A percentile compares a stretch with the other conserved stretches of the same genome.
These are phyloP conservation scores for Fraxinus cuspidata DNA, from an alignment of 257 asterid species.

Conservation along the genomic window DNA sequence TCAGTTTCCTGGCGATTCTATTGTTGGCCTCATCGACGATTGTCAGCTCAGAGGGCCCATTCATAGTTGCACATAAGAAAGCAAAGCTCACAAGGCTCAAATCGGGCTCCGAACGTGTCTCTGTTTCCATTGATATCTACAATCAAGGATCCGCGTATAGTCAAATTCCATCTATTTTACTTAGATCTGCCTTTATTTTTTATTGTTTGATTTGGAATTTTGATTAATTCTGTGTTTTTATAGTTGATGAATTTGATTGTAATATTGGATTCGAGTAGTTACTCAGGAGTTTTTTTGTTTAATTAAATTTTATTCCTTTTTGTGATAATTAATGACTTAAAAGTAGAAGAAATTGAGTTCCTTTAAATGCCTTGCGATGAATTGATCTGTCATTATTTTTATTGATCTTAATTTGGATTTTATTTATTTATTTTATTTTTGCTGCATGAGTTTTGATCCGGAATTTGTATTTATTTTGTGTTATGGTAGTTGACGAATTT, in stretches of 20 bases:
- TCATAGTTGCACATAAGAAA: constrained; percentile 86
- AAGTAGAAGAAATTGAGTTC: neutral
- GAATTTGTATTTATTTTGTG: neutral
- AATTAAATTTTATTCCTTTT: constrained; percentile 17
- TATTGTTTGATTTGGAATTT: neutral
- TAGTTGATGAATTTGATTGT: neutral
- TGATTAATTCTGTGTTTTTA: neutral
- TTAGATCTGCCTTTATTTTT: constrained; percentile 30
- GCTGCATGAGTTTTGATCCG: neutral
- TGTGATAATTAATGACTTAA: neutral
- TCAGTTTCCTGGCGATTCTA: constrained; percentile 37
- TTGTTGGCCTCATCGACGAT: constrained; percentile 35
- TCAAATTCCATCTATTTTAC: neutral
- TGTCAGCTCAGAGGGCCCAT: constrained; percentile 69
- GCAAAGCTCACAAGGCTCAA: constrained; percentile 71
- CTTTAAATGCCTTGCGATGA: constrained; percentile 10
- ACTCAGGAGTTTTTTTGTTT: constrained; percentile 1
- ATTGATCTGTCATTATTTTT: constrained; percentile 31
- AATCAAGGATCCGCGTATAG: constrained; percentile 87
- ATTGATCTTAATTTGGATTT: neutral
- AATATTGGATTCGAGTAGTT: neutral
- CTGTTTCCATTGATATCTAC: constrained; percentile 75
- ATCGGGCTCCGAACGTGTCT: constrained; percentile 71
- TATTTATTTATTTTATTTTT: neutral
- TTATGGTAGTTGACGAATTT: constrained; percentile 13